Base-by-base conservation (phyloP, 75 land plant species). In the Cupressus sempervirens region DNA sequence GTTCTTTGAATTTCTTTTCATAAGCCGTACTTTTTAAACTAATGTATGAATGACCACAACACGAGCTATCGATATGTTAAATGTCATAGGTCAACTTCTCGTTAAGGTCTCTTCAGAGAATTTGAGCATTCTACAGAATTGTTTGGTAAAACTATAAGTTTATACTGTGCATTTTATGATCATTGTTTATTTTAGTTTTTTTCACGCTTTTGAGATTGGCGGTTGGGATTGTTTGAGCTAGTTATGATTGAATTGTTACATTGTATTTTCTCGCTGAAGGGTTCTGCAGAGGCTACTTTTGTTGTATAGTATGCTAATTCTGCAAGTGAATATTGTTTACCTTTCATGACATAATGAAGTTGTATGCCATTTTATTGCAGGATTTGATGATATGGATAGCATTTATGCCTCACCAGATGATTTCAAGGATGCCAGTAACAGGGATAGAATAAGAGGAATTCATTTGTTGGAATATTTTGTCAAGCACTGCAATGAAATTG, bases 361-460 rank as follows among this genome's bases (percentile, higher is more conserved):
- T 76, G 3, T 32, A 11, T 20, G 6, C 20, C 79, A 40, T 86
- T 87, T 84, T 74, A 40, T 70, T 82, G 50, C 76, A 89, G 91
- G 90, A 29, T 82, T 85, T 48, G 84, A 88, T 76, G 91, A 89
- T 45, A 29, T 85, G 23, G 91, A 89, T 56, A 89, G 91, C 84
- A 53, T 89, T 15, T 89, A 85, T 85, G 91, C 90, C 41, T 84
- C 91, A 35, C 75, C 84, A 0, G 73, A 85, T 74, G 91, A 89
- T 76, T 89, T 89, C 62, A 45, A 85, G 54, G 48, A 73, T 45
- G 23, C 62, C 87, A 68, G 83, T 53, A 23, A 81, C 8, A 54
- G n/a, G 15, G 91, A 89, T 41, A 52, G 3, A 26, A 86, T 29
- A 12, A 43, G 87, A 65, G 90, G 91, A n/a, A 45, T 82, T 35